Conservation (phyloP, 2,329 filamentous ascomycete species). For the Sporothrix globosa region DNA sequence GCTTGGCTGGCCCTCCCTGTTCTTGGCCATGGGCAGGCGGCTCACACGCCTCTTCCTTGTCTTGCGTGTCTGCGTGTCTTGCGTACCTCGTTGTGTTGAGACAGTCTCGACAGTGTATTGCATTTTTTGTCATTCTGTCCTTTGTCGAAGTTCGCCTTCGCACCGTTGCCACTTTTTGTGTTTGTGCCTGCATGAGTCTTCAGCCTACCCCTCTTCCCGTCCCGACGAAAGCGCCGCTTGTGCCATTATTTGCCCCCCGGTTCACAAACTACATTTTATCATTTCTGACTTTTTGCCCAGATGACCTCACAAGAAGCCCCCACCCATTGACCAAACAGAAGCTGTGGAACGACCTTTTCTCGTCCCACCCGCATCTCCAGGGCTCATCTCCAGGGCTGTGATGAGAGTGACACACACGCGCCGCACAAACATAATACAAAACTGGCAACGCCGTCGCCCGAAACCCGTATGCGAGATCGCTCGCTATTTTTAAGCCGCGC, state of each 20-base stretch:
- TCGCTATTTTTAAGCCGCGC: not conserved
- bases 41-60: not conserved
- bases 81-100: not conserved
- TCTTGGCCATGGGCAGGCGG: not conserved
- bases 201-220: not conserved
- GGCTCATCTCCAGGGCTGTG: not conserved
- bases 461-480: slow-evolving; percentile 7
- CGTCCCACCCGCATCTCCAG: slow-evolving; percentile 6
- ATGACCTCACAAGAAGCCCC: slow-evolving; percentile 17
- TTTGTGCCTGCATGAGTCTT: slow-evolving; percentile 12
- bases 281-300: not conserved
- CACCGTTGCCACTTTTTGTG: not conserved
- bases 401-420: not conserved
- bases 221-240: not conserved
- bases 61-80: not conserved
- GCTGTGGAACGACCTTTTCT: not conserved
- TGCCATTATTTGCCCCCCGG: not conserved
- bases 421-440: not conserved
- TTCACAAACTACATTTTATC: not conserved
- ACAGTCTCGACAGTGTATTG: not conserved
- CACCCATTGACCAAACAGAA: slow-evolving; percentile 25
- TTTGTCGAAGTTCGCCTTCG: not conserved
- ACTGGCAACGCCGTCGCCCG: not conserved
- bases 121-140: not conserved
- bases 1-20: not conserved